These are phyloP conservation scores for Podaxis sp. DNA, from an alignment of 768 basidiomycete species.

Conservation along the genomic window DNA sequence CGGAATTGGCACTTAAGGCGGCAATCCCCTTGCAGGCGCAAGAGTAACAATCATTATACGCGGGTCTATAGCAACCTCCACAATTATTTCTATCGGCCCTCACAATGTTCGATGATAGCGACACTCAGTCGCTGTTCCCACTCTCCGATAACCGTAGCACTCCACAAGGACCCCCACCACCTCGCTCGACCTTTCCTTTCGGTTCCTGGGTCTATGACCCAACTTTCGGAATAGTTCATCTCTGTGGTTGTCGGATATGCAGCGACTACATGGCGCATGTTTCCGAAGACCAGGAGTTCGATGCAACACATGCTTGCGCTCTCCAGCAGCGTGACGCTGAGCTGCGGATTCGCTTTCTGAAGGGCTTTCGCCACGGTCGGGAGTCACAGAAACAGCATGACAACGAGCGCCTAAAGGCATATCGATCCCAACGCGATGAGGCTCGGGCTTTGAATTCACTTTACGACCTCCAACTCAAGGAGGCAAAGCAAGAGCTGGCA, in stretches of 20 bases:
- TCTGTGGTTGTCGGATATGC: conserved; percentile 15
- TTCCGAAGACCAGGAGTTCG: conserved; percentile 3
- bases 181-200: neutral
- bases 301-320: conserved; percentile 15
- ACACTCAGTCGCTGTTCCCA: neutral
- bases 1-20: neutral
- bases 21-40: neutral
- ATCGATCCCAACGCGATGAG: conserved; percentile 23
- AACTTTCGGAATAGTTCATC: conserved; percentile 20
- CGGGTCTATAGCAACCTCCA: neutral
- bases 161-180: neutral
- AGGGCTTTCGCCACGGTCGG: conserved; percentile 19
- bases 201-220: conserved; percentile 15
- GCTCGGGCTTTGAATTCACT: conserved; percentile 12
- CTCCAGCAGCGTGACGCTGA: conserved; percentile 15
- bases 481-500: conserved; percentile 18
- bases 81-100: neutral
- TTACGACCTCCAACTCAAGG: conserved; percentile 16
- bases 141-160: neutral
- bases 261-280: conserved; percentile 17
- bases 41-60: neutral
- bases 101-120: neutral
- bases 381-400: conserved; percentile 17
- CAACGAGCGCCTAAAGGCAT: conserved; percentile 15
- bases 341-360: conserved; percentile 12